These are phyloP conservation scores for Neofusicoccum ribis DNA, from an alignment of 2,329 filamentous ascomycete genomes.

Conservation along the genomic window DNA sequence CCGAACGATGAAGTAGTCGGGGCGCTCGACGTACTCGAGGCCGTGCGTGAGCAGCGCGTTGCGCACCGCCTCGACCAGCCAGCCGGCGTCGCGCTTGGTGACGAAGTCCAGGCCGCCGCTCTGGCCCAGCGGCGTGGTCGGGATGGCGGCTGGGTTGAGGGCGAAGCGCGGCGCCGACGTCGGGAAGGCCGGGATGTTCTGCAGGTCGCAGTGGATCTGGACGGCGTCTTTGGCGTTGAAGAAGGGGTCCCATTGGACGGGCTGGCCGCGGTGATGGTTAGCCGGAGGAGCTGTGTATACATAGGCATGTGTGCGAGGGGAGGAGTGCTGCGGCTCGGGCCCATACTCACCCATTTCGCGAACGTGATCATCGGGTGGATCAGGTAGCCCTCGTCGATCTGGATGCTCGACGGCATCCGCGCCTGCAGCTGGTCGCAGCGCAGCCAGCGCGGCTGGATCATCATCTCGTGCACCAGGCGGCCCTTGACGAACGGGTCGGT, in stretches of 20 bases:
- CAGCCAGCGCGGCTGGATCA: neutral
- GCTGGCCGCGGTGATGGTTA: neutral
- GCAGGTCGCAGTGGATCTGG: slow-evolving; percentile 20
- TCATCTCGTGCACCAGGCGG: neutral
- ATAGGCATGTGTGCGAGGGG: neutral
- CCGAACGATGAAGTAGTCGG: slow-evolving; percentile 26
- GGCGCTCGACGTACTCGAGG: slow-evolving; percentile 28
- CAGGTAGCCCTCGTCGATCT: slow-evolving; percentile 27
- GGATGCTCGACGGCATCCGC: neutral
- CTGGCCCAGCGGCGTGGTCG: slow-evolving; percentile 25
- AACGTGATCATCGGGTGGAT: slow-evolving; percentile 26
- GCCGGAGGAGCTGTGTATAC: neutral
- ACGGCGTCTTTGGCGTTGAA: slow-evolving; percentile 27
- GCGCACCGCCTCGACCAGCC: slow-evolving; percentile 31
- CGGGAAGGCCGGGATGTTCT: neutral
- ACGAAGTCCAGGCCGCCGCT: slow-evolving; percentile 30
- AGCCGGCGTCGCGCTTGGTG: slow-evolving; percentile 28
- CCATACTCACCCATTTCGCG: slow-evolving; percentile 23
- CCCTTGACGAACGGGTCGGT: neutral
- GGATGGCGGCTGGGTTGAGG: slow-evolving; percentile 16
- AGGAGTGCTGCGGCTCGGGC: too few relatives aligned
- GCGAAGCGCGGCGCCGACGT: neutral
- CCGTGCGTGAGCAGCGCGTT: slow-evolving; percentile 26
- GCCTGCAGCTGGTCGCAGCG: neutral
- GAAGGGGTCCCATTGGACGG: slow-evolving; percentile 30